These are phyloP conservation scores for Backusella westeae DNA, from an alignment of 192 early-diverging fungal genomes.

Conservation along the genomic window DNA sequence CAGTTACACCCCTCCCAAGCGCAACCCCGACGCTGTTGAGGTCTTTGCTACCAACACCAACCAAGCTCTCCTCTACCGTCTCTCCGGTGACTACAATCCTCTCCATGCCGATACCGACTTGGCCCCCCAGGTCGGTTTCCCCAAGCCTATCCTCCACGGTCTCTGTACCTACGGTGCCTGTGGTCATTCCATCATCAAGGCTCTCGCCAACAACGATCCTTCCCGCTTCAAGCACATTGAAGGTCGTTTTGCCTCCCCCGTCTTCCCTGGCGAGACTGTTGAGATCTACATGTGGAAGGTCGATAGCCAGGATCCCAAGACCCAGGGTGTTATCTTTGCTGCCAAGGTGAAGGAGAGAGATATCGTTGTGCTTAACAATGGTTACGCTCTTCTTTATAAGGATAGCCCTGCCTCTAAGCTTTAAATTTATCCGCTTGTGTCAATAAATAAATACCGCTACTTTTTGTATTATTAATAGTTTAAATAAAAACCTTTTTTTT, in stretches of 20 bases:
- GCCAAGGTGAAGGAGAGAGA: conserved; percentile 57
- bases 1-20: conserved; percentile 50
- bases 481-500: too few relatives aligned
- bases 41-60: conserved; percentile 44
- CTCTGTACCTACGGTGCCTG: conserved; percentile 59
- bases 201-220: conserved; percentile 52
- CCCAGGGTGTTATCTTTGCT: conserved; percentile 55
- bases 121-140: conserved; percentile 67
- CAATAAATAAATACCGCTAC: background rate
- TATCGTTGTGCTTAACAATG: conserved; percentile 60
- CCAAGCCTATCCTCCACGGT: conserved; percentile 72
- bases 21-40: conserved; percentile 55
- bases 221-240: conserved; percentile 59
- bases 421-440: background rate
- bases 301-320: conserved; percentile 39
- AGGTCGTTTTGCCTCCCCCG: conserved; percentile 65
- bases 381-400: conserved; percentile 45
- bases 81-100: conserved; percentile 79
- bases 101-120: conserved; percentile 71
- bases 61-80: conserved; percentile 68
- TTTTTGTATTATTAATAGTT: too few relatives aligned
- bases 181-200: conserved; percentile 56
- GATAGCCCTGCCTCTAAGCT: conserved; percentile 9
- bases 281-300: conserved; percentile 73
- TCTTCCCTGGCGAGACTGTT: conserved; percentile 74